These are phyloP conservation scores for Ambispora gerdemannii DNA, from an alignment of 192 early-diverging fungal genomes.

Conservation along the genomic window DNA sequence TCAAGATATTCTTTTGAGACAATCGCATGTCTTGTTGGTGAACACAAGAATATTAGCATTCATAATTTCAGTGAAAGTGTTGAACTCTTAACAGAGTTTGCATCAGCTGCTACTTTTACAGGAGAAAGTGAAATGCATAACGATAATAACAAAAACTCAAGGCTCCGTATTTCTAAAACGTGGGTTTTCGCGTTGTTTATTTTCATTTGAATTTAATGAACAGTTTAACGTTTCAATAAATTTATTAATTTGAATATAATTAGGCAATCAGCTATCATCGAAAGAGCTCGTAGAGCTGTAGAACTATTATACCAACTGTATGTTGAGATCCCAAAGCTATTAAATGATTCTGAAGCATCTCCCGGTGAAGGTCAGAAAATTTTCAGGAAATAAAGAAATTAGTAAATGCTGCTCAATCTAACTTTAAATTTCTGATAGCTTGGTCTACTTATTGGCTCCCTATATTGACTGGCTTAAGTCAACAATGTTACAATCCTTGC, in stretches of 20 bases:
- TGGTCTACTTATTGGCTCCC: constrained; percentile 81
- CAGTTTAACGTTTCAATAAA: too few relatives aligned
- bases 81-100: constrained; percentile 64
- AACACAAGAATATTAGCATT: constrained; percentile 45
- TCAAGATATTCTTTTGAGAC: constrained; percentile 63
- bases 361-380: constrained; percentile 42
- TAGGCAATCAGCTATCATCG: constrained; percentile 48
- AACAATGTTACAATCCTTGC: constrained; percentile 72
- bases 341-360: constrained; percentile 43
- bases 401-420: too few relatives aligned
- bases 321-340: constrained; percentile 46
- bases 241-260: constrained; percentile 34
- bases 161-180: constrained; percentile 4
- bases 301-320: constrained; percentile 67
- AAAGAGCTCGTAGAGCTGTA: constrained; percentile 62
- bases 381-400: constrained; percentile 32
- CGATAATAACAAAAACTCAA: constrained; percentile 8
- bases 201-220: too few relatives aligned
- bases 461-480: constrained; percentile 65
- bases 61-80: constrained; percentile 77
- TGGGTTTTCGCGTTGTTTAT: not conserved
- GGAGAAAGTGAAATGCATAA: constrained; percentile 26
- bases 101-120: constrained; percentile 46
- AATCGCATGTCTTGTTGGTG: constrained; percentile 54
- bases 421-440: constrained; percentile 35